Percentiles rank a stretch among this genome's conserved stretches.
These are phyloP conservation scores for Caloboletus firmus DNA, from an alignment of 1,284 basidiomycete genomes.

Conservation along the genomic window DNA sequence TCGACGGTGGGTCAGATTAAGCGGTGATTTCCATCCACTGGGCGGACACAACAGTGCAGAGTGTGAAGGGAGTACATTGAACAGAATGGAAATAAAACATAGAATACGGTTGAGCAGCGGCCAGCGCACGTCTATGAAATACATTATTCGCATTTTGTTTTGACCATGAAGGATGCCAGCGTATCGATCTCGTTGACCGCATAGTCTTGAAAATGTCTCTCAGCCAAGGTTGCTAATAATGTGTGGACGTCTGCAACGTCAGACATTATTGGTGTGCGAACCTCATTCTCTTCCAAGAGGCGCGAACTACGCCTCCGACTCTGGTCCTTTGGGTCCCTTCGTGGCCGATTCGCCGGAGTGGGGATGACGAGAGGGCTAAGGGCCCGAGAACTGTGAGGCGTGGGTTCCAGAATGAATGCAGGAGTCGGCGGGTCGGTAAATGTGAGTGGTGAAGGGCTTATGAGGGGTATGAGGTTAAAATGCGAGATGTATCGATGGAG, in stretches of 20 bases:
- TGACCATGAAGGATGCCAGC: slow-evolving; percentile 77
- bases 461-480: slow-evolving; percentile 64
- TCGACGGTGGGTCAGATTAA: not conserved
- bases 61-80: slow-evolving; percentile 19
- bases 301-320: slow-evolving; percentile 64
- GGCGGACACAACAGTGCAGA: not conserved
- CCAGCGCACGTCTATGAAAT: slow-evolving; percentile 21
- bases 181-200: slow-evolving; percentile 74
- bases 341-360: slow-evolving; percentile 64
- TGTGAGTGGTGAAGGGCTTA: slow-evolving; percentile 68
- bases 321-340: slow-evolving; percentile 59
- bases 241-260: slow-evolving; percentile 66
- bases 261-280: slow-evolving; percentile 60
- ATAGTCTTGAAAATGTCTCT: slow-evolving; percentile 66
- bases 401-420: slow-evolving; percentile 51
- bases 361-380: slow-evolving; percentile 46
- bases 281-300: slow-evolving; percentile 59
- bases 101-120: slow-evolving; percentile 14
- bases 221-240: slow-evolving; percentile 63
- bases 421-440: slow-evolving; percentile 69
- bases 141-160: slow-evolving; percentile 50
- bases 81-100: slow-evolving; percentile 6
- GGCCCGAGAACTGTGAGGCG: slow-evolving; percentile 45
- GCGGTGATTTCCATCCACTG: not conserved
- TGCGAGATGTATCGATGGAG: slow-evolving; percentile 69